Conservation (phyloP, 2,329 filamentous ascomycete genomes). For the Neoarthrinium moseri region DNA sequence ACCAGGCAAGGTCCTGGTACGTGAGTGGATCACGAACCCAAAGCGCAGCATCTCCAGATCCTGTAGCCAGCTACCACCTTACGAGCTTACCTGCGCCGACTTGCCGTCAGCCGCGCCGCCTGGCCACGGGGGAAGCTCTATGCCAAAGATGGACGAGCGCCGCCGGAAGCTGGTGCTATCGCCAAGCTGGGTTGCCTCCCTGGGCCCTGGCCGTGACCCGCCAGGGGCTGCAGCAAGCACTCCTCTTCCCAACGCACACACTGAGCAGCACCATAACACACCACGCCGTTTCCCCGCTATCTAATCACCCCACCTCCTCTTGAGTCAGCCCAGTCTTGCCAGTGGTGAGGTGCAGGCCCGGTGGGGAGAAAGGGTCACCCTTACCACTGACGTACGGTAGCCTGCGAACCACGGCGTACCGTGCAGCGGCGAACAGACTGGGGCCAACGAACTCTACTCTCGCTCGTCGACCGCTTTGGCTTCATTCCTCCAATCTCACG, state of each 20-base stretch:
- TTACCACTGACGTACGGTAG: conserved; percentile 4
- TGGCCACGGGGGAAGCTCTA: too few relatives aligned
- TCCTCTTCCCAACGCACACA: background rate
- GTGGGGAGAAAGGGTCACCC: conserved; percentile 4
- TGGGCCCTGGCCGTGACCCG: background rate
- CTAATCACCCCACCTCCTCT: background rate
- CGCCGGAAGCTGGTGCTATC: background rate
- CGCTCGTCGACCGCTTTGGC: conserved; percentile 3
- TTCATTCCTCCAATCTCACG: background rate
- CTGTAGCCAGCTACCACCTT: too few relatives aligned
- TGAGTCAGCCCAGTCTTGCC: conserved; percentile 4
- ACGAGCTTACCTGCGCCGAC: too few relatives aligned
- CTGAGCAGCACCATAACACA: background rate
- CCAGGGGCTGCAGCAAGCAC: background rate
- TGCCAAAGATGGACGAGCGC: background rate
- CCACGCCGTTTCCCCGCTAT: background rate
- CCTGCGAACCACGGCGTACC: background rate
- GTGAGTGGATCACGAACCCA: conserved; percentile 9
- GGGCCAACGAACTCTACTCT: background rate
- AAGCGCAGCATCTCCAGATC: too few relatives aligned
- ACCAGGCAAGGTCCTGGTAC: background rate
- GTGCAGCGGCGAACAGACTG: conserved; percentile 3
- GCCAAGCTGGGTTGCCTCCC: conserved; percentile 6
- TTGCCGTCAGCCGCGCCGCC: too few relatives aligned
- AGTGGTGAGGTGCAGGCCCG: background rate